A percentile compares a stretch with the other conserved stretches of the same genome.
phyloP scores from a whole-genome alignment of 345 rosid genomes.

The Camelina sativa region DNA sequence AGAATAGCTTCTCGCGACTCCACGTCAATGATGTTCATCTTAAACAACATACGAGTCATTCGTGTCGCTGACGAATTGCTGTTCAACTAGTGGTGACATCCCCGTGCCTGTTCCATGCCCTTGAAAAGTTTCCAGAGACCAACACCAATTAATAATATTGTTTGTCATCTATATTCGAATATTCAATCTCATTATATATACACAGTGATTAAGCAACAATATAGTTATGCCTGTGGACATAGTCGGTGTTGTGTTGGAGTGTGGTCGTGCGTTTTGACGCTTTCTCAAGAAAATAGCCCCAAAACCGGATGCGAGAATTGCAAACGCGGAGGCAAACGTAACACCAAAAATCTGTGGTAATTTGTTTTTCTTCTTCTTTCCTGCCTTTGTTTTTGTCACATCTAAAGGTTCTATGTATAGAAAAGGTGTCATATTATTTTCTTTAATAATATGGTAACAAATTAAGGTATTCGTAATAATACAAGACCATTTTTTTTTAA shows the following conservation, averaged over 20 bases:
- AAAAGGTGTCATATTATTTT: neutral
- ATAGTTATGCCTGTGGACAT: neutral
- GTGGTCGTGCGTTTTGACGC: neutral
- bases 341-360: conserved; percentile 4
- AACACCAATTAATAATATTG: neutral
- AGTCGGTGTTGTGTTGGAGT: neutral
- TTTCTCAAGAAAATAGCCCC: neutral
- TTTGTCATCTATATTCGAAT: neutral
- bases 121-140: neutral
- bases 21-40: conserved; percentile 6
- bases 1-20: neutral
- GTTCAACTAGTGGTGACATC: conserved; percentile 28
- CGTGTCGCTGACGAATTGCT: conserved; percentile 23
- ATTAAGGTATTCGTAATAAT: no score
- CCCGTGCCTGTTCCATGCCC: conserved; percentile 27
- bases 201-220: neutral
- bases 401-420: neutral
- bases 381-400: neutral
- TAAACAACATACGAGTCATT: conserved; percentile 15
- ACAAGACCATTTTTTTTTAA: no score
- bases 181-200: neutral
- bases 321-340: conserved; percentile 7
- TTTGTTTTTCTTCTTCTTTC: conserved; percentile 15
- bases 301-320: neutral
- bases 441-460: no score